These are phyloP conservation scores for Mucor saturninus DNA, from an alignment of 371 early-diverging fungal genomes.

Conservation along the genomic window DNA sequence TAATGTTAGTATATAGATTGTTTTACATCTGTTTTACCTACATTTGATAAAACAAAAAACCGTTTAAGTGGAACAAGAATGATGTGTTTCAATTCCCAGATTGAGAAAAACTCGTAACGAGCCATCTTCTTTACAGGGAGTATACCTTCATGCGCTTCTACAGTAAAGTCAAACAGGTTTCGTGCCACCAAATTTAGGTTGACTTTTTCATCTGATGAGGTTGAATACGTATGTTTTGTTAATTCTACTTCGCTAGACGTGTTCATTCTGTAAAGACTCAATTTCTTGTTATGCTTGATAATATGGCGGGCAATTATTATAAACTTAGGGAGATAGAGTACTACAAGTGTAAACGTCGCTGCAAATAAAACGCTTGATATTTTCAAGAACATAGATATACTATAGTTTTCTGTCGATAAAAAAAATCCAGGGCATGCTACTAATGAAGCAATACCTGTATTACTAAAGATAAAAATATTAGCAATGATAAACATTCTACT, in stretches of 20 bases:
- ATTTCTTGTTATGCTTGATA: slow-evolving; percentile 18
- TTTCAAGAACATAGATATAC: slow-evolving; percentile 33
- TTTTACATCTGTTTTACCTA: slow-evolving; percentile 22
- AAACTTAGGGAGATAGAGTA: slow-evolving; percentile 41
- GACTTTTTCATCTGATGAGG: slow-evolving; percentile 13
- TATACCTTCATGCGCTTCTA: slow-evolving; percentile 45
- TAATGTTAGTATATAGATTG: background rate
- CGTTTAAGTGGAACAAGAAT: slow-evolving; percentile 41
- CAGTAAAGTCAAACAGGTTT: slow-evolving; percentile 39
- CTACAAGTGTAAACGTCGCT: slow-evolving; percentile 39
- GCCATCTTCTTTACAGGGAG: slow-evolving; percentile 46
- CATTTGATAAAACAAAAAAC: slow-evolving; percentile 41
- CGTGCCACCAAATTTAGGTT: slow-evolving; percentile 28
- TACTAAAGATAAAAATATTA: slow-evolving; percentile 28
- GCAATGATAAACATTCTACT: background rate
- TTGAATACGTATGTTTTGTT: slow-evolving; percentile 10
- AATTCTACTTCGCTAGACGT: slow-evolving; percentile 15
- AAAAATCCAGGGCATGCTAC: slow-evolving; percentile 42
- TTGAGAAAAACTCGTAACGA: slow-evolving; percentile 41
- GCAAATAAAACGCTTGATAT: slow-evolving; percentile 38
- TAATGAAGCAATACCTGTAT: slow-evolving; percentile 33
- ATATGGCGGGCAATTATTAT: slow-evolving; percentile 30
- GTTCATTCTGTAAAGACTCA: slow-evolving; percentile 25
- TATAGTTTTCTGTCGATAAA: slow-evolving; percentile 29
- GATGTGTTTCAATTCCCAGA: slow-evolving; percentile 52